A percentile compares a stretch with the other conserved stretches of the same genome.
Conservation (phyloP, 495 filamentous ascomycete species). For the Penicillium roqueforti region DNA sequence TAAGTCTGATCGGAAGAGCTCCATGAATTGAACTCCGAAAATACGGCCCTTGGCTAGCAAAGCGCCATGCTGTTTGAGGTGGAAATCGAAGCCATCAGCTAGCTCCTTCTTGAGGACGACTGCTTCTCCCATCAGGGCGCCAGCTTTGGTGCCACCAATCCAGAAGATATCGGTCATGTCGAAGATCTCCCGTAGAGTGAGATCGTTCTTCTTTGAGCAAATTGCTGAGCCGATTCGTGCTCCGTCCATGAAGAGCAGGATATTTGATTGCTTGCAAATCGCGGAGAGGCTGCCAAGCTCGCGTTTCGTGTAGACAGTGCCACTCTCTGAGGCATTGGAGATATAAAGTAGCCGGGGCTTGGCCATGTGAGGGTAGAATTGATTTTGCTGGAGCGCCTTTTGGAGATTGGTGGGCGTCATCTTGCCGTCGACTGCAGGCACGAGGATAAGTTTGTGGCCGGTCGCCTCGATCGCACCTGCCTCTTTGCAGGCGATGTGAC, state of each 20-base stretch:
- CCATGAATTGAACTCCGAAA: constrained; percentile 42
- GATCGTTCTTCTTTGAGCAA: constrained; percentile 29
- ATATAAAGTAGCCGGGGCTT: constrained; percentile 43
- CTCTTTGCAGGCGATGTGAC: constrained; percentile 43
- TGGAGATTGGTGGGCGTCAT: constrained; percentile 37
- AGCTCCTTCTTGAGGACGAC: constrained; percentile 37
- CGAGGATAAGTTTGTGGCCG: constrained; percentile 43
- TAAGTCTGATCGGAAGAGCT: constrained; percentile 37
- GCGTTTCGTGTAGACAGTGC: constrained; percentile 37
- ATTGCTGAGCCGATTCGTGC: constrained; percentile 40
- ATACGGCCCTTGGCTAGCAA: constrained; percentile 42
- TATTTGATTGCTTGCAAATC: constrained; percentile 29
- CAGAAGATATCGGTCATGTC: constrained; percentile 43
- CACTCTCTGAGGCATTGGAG: constrained; percentile 42
- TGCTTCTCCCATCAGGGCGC: constrained; percentile 41
- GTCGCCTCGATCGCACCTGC: constrained; percentile 45
- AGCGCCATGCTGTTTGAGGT: constrained; percentile 44
- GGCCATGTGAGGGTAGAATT: constrained; percentile 43
- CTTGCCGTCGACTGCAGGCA: constrained; percentile 37
- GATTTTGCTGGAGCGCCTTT: constrained; percentile 33
- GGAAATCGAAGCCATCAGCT: constrained; percentile 39
- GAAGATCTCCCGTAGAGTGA: constrained; percentile 36
- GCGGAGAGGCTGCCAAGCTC: constrained; percentile 33
- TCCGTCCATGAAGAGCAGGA: constrained; percentile 41
- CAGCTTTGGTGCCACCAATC: constrained; percentile 45